These are phyloP conservation scores for Exobasidium rhododendri DNA, from an alignment of 1,284 basidiomycete species.

Conservation along the genomic window DNA sequence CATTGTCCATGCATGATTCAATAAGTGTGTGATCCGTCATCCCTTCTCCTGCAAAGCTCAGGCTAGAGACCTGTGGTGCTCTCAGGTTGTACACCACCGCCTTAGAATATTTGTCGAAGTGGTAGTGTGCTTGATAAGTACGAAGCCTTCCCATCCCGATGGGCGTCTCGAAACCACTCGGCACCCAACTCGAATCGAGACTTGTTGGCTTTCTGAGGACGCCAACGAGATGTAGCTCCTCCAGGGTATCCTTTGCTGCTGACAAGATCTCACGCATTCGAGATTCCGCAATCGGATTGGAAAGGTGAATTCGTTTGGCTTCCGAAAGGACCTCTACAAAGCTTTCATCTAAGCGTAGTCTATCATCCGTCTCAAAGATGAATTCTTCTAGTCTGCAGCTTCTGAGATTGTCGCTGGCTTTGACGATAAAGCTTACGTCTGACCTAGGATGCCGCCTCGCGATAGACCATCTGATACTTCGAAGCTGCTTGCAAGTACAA, in stretches of 20 bases:
- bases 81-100: neutral
- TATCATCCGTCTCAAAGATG: neutral
- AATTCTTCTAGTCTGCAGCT: neutral
- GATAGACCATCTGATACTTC: too few species aligned
- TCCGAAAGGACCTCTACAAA: neutral
- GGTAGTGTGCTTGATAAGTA: too few species aligned
- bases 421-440: too few species aligned
- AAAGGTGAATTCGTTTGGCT: neutral
- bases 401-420: too few species aligned
- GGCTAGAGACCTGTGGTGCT: neutral
- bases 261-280: neutral
- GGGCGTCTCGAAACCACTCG: too few species aligned
- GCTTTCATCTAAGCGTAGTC: neutral
- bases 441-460: too few species aligned
- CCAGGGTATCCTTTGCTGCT: neutral
- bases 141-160: too few species aligned
- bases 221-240: neutral
- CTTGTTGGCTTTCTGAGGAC: too few species aligned
- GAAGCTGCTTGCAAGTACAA: too few species aligned
- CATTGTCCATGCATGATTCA: neutral
- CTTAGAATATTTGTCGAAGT: too few species aligned
- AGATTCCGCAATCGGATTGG: neutral
- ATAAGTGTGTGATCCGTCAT: neutral
- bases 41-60: neutral
- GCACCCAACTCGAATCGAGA: too few species aligned